phyloP scores from a whole-genome alignment of 352 stramenopile genomes.

The Phytophthora ohioensis region DNA sequence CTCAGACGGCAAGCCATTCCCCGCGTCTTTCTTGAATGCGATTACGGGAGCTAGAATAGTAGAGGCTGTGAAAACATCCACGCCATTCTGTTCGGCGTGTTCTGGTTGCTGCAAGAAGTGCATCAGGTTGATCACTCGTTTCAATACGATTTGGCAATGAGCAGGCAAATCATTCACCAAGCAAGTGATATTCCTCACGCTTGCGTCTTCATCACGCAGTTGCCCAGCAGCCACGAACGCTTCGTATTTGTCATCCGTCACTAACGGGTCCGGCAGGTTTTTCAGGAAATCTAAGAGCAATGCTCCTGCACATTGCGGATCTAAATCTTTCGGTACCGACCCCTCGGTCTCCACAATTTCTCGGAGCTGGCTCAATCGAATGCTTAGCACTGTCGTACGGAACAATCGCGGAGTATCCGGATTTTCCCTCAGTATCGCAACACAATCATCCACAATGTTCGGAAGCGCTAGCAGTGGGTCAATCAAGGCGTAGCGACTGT shows the following conservation, averaged over 20 bases:
- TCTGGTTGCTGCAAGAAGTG: constrained; percentile 70
- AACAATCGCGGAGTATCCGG: constrained; percentile 78
- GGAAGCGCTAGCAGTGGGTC: constrained; percentile 76
- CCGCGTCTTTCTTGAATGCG: constrained; percentile 77
- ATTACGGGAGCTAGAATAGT: constrained; percentile 79
- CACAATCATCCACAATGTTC: constrained; percentile 83
- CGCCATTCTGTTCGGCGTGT: constrained; percentile 66
- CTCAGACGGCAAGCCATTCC: constrained; percentile 42
- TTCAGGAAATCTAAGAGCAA: constrained; percentile 85
- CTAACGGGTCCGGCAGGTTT: constrained; percentile 75
- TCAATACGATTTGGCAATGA: constrained; percentile 76
- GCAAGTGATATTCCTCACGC: constrained; percentile 81
- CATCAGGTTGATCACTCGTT: constrained; percentile 75
- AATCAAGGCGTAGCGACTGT: constrained; percentile 82
- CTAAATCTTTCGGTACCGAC: constrained; percentile 62
- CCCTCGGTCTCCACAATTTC: constrained; percentile 81
- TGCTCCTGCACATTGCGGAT: constrained; percentile 70
- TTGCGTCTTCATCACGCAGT: constrained; percentile 76
- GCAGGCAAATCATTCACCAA: constrained; percentile 80
- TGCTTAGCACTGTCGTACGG: constrained; percentile 78
- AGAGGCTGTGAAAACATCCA: constrained; percentile 70
- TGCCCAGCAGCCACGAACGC: constrained; percentile 79
- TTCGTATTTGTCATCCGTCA: constrained; percentile 85
- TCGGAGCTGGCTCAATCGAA: constrained; percentile 74
- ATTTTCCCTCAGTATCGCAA: constrained; percentile 70